Percentiles rank a stretch among this genome's conserved stretches.
Conservation (phyloP, 495 filamentous ascomycete genomes). For the Trichodelitschia bisporula region DNA sequence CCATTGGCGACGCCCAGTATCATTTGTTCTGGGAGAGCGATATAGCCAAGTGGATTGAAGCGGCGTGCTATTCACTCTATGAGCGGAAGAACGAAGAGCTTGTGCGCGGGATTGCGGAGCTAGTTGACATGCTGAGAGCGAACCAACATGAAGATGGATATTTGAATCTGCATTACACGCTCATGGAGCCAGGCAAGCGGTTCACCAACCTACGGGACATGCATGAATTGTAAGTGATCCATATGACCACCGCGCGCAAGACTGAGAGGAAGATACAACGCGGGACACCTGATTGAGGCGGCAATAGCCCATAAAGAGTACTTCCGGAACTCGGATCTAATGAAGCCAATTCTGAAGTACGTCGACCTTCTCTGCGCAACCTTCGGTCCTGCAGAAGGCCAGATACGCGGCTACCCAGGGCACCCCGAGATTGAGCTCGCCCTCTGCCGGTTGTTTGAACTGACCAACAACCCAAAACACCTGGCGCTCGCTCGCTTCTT, state of each 20-base stretch:
- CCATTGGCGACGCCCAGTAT: too few species aligned
- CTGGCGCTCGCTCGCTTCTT: conserved; percentile 29
- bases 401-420: conserved; percentile 32
- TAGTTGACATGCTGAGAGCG: conserved; percentile 27
- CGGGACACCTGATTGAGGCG: conserved; percentile 34
- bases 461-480: conserved; percentile 20
- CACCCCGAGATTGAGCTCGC: conserved; percentile 36
- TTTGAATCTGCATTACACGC: conserved; percentile 32
- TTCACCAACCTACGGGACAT: conserved; percentile 34
- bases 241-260: background rate
- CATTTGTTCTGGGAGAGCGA: conserved; percentile 37
- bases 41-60: conserved; percentile 35
- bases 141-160: conserved; percentile 30
- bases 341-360: conserved; percentile 27
- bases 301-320: conserved; percentile 26
- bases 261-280: conserved; percentile 22
- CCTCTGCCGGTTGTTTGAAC: conserved; percentile 26
- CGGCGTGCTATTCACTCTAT: conserved; percentile 29
- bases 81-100: conserved; percentile 21
- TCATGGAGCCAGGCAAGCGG: conserved; percentile 24
- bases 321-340: conserved; percentile 24
- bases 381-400: conserved; percentile 23
- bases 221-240: conserved; percentile 32
- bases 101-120: conserved; percentile 25
- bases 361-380: conserved; percentile 24